Evolutionary conservation across 2,329 filamentous ascomycete species (phyloP).

Genomic region (Acrodontium crateriforme): DNA sequence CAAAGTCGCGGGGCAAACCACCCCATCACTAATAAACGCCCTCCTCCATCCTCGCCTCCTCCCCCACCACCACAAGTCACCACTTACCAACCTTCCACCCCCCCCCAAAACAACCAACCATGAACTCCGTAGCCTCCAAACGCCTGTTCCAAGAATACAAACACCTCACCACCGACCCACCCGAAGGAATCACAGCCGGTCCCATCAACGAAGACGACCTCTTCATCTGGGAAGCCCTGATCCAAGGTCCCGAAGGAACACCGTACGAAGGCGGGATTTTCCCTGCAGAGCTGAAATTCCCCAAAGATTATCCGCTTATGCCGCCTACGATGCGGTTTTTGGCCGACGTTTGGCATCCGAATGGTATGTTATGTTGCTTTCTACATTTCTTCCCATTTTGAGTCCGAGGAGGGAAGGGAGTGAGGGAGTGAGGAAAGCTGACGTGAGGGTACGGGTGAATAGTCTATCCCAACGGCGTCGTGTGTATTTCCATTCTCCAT

Average conservation of each 20-base stretch:
- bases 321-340: slow-evolving; percentile 94
- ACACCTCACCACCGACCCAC: slow-evolving; percentile 80
- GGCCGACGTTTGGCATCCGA: slow-evolving; percentile 90
- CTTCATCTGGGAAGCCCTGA: slow-evolving; percentile 90
- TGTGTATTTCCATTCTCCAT: slow-evolving; percentile 97
- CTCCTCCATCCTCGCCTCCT: too few relatives aligned
- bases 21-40: too few relatives aligned
- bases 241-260: slow-evolving; percentile 88
- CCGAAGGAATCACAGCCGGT: slow-evolving; percentile 94
- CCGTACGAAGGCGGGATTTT: slow-evolving; percentile 95
- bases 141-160: slow-evolving; percentile 96
- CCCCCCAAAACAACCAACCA: too few relatives aligned
- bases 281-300: slow-evolving; percentile 86
- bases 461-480: slow-evolving; percentile 86
- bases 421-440: not conserved
- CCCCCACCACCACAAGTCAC: too few relatives aligned
- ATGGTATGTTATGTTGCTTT: slow-evolving; percentile 53
- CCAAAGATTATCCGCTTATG: slow-evolving; percentile 90
- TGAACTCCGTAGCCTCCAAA: slow-evolving; percentile 42
- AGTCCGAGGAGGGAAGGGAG: not conserved
- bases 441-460: not conserved
- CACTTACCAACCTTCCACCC: too few relatives aligned
- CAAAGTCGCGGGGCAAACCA: too few relatives aligned
- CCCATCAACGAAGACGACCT: slow-evolving; percentile 90
- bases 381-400: not conserved